phyloP scores from a whole-genome alignment of 805 yeast genomes.

The Ogataea ramenticola region DNA sequence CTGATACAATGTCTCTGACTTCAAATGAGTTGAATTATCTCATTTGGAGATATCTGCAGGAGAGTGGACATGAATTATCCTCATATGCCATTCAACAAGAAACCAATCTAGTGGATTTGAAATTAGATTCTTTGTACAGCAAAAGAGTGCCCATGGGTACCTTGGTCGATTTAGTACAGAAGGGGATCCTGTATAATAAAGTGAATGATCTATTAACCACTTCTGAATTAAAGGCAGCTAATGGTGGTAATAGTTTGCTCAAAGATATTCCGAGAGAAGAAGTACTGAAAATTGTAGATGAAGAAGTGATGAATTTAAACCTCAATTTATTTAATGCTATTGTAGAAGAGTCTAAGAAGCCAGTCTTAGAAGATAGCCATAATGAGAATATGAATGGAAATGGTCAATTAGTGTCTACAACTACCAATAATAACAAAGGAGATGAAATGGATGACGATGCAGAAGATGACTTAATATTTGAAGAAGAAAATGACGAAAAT shows the following conservation, averaged over 20 bases:
- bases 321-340: constrained; percentile 52
- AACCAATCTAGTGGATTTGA: constrained; percentile 48
- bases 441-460: not conserved
- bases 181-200: constrained; percentile 74
- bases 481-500: constrained; percentile 3
- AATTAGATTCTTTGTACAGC: constrained; percentile 25
- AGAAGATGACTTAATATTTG: constrained; percentile 1
- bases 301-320: constrained; percentile 22
- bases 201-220: constrained; percentile 29
- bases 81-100: constrained; percentile 79
- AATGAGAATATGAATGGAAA: no score
- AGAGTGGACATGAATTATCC: constrained; percentile 67
- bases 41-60: constrained; percentile 89
- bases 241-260: constrained; percentile 19
- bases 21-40: constrained; percentile 83
- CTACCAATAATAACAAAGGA: not conserved
- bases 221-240: not conserved
- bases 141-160: constrained; percentile 67
- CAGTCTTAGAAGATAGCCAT: not conserved
- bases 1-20: constrained; percentile 58
- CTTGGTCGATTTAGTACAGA: constrained; percentile 74
- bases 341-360: constrained; percentile 30
- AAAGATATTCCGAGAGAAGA: no score
- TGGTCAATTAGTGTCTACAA: not conserved
- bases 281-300: constrained; percentile 2